Conservation (phyloP, 2,329 filamentous ascomycete species). For the Apiospora aurea region DNA sequence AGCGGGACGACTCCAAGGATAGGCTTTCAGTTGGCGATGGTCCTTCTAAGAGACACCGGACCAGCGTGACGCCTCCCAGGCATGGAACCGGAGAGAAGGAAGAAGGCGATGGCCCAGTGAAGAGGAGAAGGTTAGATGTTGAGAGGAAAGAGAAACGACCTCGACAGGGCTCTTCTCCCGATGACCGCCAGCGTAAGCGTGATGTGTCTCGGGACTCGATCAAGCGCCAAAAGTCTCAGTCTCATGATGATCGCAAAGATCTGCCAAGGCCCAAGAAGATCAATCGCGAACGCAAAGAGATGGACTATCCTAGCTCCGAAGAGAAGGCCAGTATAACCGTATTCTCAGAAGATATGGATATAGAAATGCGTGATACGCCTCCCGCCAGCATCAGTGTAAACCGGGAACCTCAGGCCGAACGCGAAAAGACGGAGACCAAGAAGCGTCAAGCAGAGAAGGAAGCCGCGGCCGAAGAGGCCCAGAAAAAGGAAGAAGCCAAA, state of each 20-base stretch:
- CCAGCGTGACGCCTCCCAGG: slow-evolving; percentile 65
- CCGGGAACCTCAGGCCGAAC: slow-evolving; percentile 41
- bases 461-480: slow-evolving; percentile 38
- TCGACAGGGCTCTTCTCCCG: slow-evolving; percentile 53
- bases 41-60: slow-evolving; percentile 64
- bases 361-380: slow-evolving; percentile 61
- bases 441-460: slow-evolving; percentile 45
- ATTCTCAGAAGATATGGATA: slow-evolving; percentile 63
- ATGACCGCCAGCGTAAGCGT: slow-evolving; percentile 54
- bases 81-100: slow-evolving; percentile 62
- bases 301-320: slow-evolving; percentile 47
- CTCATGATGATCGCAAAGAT: slow-evolving; percentile 48
- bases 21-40: slow-evolving; percentile 58
- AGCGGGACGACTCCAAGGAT: slow-evolving; percentile 67
- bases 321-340: slow-evolving; percentile 62
- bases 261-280: slow-evolving; percentile 48
- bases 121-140: slow-evolving; percentile 63
- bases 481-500: slow-evolving; percentile 43
- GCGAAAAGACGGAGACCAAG: slow-evolving; percentile 47
- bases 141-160: slow-evolving; percentile 59
- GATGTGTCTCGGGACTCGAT: slow-evolving; percentile 50
- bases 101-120: slow-evolving; percentile 56
- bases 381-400: slow-evolving; percentile 39
- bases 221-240: slow-evolving; percentile 44
- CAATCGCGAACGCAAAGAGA: slow-evolving; percentile 51